These are phyloP conservation scores for Astrocystis sublimbata DNA, from an alignment of 495 filamentous ascomycete genomes.

Conservation along the genomic window DNA sequence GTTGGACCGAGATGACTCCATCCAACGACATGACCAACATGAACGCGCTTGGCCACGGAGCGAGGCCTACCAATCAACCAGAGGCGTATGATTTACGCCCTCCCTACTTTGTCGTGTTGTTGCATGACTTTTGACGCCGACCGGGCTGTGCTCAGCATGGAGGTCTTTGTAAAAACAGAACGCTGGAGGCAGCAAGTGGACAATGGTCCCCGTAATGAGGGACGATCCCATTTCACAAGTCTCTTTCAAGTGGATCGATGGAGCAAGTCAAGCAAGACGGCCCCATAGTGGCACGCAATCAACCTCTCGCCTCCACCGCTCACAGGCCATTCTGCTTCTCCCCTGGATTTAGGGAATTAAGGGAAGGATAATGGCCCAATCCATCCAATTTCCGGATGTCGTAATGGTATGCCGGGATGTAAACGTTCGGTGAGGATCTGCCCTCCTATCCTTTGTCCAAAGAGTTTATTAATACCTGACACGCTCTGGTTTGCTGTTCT, in stretches of 20 bases:
- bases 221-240: neutral
- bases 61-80: constrained; percentile 9
- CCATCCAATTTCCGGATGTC: constrained; percentile 37
- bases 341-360: constrained; percentile 24
- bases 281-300: constrained; percentile 5
- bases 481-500: constrained; percentile 29
- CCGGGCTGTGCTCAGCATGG: neutral
- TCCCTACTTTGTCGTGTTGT: neutral
- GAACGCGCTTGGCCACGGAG: constrained; percentile 9
- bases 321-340: constrained; percentile 23
- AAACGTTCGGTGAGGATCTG: constrained; percentile 26
- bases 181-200: neutral
- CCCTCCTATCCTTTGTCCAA: constrained; percentile 34
- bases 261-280: constrained; percentile 7
- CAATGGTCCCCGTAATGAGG: neutral
- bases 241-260: constrained; percentile 14
- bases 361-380: too few species aligned
- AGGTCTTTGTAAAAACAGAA: neutral
- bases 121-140: neutral
- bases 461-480: constrained; percentile 45
- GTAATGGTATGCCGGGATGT: constrained; percentile 2
- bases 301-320: constrained; percentile 29
- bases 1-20: neutral
- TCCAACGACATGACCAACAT: constrained; percentile 6
- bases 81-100: neutral